Base-by-base conservation (phyloP, 2,329 filamentous ascomycete genomes). In the Sporothrix humicola region DNA sequence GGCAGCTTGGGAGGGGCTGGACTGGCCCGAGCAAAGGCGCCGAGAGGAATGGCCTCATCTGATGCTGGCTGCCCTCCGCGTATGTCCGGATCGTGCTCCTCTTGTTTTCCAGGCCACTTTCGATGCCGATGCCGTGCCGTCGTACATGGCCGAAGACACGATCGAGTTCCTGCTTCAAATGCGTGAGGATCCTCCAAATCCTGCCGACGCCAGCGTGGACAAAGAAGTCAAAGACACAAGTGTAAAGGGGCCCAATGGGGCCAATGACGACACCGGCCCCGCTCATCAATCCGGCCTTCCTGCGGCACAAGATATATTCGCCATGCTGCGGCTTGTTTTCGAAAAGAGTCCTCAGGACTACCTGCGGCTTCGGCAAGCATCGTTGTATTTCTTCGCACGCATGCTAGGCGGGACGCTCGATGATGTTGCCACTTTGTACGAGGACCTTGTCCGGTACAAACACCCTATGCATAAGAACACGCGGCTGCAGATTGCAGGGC, bases 401-500 rank as follows among this genome's bases (percentile, higher is more conserved):
- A 42, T 61, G 8, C 44, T 75, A 23, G 46, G 73, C 3, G 20
- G 20, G n/a, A 23, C 72, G 20, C 13, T 71, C 7, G 79, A 80
- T 0, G 75, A 76, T n/a, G 75, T 78, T 2, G 72, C 77, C 3
- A 78, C 81, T 12, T 77, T 87, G 1, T 84, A 84, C 73, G 73
- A 76, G 2, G 78, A 81, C 9, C 76, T 87, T 9, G 72, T 75
- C 6, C 73, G 76, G 20, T 75, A 78, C 8, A 73, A 75, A 0
- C 78, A 81, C 37, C 75, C 76, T 4, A 73, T 87, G 4, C 82
- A 85, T 61, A 75, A 76, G 10, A 79, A 85, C 74, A 89, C 87
- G 0, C 78, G 82, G 17, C 77, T 88, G 2, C 85, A 87, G 1
- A 82, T 88, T 59, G 86, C 86, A 2, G 80, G 79, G 58, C 82